Conservation (phyloP, 352 stramenopile genomes). For the Phytopythium oedochilum region DNA sequence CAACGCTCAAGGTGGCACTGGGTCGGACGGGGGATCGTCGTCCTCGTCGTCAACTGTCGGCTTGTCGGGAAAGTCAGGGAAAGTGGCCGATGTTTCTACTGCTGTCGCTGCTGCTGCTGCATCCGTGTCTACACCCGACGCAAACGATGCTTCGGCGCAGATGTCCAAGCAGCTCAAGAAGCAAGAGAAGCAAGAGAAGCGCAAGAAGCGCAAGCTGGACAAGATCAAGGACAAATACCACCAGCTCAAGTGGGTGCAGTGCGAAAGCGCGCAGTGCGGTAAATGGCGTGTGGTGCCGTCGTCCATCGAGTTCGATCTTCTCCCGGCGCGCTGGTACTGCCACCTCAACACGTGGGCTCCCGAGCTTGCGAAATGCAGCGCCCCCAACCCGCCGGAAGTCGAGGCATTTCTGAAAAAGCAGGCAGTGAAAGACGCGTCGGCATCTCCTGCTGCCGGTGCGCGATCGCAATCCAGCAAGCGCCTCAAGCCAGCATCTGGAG, state of each 20-base stretch:
- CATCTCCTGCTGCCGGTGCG: constrained; percentile 6
- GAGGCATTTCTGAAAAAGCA: constrained; percentile 65
- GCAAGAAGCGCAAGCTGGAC: constrained; percentile 71
- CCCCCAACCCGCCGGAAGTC: constrained; percentile 67
- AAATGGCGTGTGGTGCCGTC: constrained; percentile 94
- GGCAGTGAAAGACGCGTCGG: constrained; percentile 38
- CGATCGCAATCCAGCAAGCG: constrained; percentile 43
- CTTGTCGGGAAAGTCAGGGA: constrained; percentile 4
- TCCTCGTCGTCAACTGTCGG: constrained; percentile 27
- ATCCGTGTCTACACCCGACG: background rate
- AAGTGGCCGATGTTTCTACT: background rate
- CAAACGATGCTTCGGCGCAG: background rate
- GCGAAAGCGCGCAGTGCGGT: constrained; percentile 88
- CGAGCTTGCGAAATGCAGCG: constrained; percentile 63
- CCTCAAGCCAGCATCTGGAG: constrained; percentile 12
- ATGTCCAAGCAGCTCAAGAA: constrained; percentile 32
- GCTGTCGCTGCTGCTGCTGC: background rate
- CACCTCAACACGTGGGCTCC: constrained; percentile 77
- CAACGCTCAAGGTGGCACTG: constrained; percentile 6
- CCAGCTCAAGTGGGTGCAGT: constrained; percentile 94
- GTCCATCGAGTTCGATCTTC: constrained; percentile 83
- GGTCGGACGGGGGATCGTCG: constrained; percentile 27
- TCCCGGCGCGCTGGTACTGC: constrained; percentile 90
- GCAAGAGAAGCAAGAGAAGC: constrained; percentile 54
- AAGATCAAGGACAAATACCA: constrained; percentile 83